A percentile compares a stretch with the other conserved stretches of the same genome.
These are phyloP conservation scores for Seiridium unicorne DNA, from an alignment of 2,329 filamentous ascomycete genomes.

Conservation along the genomic window DNA sequence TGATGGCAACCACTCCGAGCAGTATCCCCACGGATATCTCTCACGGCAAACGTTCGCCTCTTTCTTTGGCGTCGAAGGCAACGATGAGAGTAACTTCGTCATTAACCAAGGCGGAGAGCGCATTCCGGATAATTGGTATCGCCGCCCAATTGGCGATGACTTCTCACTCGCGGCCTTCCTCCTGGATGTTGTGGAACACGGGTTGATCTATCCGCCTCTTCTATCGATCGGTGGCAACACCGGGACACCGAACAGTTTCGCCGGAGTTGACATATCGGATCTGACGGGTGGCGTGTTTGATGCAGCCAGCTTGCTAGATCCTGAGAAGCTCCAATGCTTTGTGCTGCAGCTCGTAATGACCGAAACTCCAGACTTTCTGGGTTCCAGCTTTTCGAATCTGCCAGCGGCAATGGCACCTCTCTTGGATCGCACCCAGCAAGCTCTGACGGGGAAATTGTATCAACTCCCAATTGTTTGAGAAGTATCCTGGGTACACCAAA, in stretches of 20 bases:
- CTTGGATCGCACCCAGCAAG: background rate
- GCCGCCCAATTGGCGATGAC: slow-evolving; percentile 25
- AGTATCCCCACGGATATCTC: background rate
- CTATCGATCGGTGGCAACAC: slow-evolving; percentile 26
- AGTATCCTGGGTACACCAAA: background rate
- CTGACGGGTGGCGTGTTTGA: slow-evolving; percentile 25
- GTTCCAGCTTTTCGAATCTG: background rate
- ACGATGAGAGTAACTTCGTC: background rate
- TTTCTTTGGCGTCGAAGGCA: background rate
- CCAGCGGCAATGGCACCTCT: background rate
- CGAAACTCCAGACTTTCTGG: background rate
- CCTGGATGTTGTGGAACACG: slow-evolving; percentile 16
- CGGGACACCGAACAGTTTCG: slow-evolving; percentile 22
- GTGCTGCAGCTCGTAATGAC: background rate
- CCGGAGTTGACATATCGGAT: slow-evolving; percentile 19
- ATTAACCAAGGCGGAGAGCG: slow-evolving; percentile 24
- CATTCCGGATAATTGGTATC: slow-evolving; percentile 39
- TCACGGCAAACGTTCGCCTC: background rate
- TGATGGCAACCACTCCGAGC: slow-evolving; percentile 40
- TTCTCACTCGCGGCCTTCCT: slow-evolving; percentile 20
- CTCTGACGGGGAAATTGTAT: background rate
- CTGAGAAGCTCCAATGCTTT: slow-evolving; percentile 34
- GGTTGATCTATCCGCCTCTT: slow-evolving; percentile 19
- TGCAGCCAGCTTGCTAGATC: slow-evolving; percentile 17
- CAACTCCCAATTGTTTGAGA: background rate